These are phyloP conservation scores for Pharnaceum exiguum DNA, from an alignment of 148 eudicot genomes.

Conservation along the genomic window DNA sequence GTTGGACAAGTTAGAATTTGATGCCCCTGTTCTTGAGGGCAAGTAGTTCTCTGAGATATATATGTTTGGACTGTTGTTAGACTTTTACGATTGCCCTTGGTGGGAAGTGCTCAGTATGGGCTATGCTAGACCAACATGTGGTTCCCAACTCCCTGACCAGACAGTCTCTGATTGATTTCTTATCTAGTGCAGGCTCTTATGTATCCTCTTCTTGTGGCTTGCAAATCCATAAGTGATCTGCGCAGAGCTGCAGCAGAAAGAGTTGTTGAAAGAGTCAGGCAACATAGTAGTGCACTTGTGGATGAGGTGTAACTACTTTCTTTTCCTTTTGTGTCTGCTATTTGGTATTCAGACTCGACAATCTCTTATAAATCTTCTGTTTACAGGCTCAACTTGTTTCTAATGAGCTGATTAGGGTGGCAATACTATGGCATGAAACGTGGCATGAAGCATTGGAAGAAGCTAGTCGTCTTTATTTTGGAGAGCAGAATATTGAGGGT, in stretches of 20 bases:
- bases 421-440: slow-evolving; percentile 98
- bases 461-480: slow-evolving; percentile 95
- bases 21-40: too few species aligned
- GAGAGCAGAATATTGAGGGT: slow-evolving; percentile 85
- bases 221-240: slow-evolving; percentile 90
- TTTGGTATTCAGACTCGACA: background rate
- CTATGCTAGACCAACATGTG: too few species aligned
- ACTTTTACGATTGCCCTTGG: too few species aligned
- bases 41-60: too few species aligned
- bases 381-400: slow-evolving; percentile 96
- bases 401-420: slow-evolving; percentile 87
- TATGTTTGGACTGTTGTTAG: too few species aligned
- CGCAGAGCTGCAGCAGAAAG: slow-evolving; percentile 92
- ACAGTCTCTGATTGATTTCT: slow-evolving; percentile 1
- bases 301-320: slow-evolving; percentile 59
- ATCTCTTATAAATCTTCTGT: background rate
- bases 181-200: slow-evolving; percentile 74
- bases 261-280: slow-evolving; percentile 95
- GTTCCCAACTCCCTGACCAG: too few species aligned
- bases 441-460: slow-evolving; percentile 99
- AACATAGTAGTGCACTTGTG: slow-evolving; percentile 85
- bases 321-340: background rate
- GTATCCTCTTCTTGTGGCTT: slow-evolving; percentile 99
- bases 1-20: too few species aligned
- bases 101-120: too few species aligned